Evolutionary conservation across 2,329 filamentous ascomycete species (phyloP), one percentile per base, ranked within the genome.

Genomic region (Trichoderma brevicompactum): DNA sequence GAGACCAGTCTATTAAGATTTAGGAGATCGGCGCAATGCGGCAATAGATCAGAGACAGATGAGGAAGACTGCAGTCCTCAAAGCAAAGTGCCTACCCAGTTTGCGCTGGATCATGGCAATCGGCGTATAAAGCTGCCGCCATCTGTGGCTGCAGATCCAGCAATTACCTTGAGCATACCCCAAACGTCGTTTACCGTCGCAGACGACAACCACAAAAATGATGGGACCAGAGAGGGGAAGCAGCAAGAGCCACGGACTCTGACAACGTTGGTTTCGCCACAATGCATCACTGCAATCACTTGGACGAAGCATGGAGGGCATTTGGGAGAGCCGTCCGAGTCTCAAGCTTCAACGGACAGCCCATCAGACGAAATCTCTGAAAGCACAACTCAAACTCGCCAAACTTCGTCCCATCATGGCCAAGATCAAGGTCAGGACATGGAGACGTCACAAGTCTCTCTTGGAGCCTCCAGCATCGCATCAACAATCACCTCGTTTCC

Each of bases 401-500:
- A 7, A 15, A 46, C 60, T 7, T 58, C 53, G 9, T 66, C 53
- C 17, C 41, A 23, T n/a, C 17, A 40, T 5, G 28, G 13, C 8
- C 36, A 44, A 10, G 19, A 12, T 10, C 50, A 56, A 63, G 28
- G 34, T 28, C 23, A 50, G 7, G 28, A 5, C 17, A 9, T 44
- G 2, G 53, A 58, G 9, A 12, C 46, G 19, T 32, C 62, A 3
- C 38, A 65, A 19, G 53, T 28, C 15, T 60, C 55, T 2, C 48
- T 66, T n/a, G 54, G 65, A n/a, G 49, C 59, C 17, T 61, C 69
- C 4, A 70, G 67, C 32, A 64, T 69, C 38, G 67, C 69, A 7
- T 70, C 71, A 17, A 70, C 70, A n/a, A 75, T 78, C 6, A 75
- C 72, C 2, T 78, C 74, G 9, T 79, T 79, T 56, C 76, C 76